phyloP scores from a whole-genome alignment of 257 asterid genomes.

The Ocimum tenuiflorum region DNA sequence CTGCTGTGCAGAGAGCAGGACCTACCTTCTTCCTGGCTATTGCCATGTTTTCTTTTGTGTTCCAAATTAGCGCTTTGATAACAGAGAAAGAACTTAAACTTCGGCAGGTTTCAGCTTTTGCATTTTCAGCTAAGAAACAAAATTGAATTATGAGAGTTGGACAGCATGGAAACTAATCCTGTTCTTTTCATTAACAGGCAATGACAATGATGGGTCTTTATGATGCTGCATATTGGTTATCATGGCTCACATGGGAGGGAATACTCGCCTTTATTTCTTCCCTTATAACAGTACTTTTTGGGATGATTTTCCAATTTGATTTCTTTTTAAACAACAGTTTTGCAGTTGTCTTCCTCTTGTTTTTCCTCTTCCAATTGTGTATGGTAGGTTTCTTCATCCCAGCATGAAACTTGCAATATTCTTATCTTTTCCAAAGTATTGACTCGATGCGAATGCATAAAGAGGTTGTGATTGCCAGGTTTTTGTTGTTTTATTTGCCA shows the following conservation, averaged over 20 bases:
- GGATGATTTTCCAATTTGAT: slow-evolving; percentile 92
- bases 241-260: slow-evolving; percentile 96
- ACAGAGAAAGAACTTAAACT: slow-evolving; percentile 89
- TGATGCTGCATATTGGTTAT: slow-evolving; percentile 90
- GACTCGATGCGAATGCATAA: background rate
- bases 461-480: slow-evolving; percentile 11
- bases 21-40: slow-evolving; percentile 86
- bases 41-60: slow-evolving; percentile 91
- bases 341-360: slow-evolving; percentile 61
- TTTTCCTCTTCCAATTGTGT: slow-evolving; percentile 75
- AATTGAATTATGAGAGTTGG: slow-evolving; percentile 5
- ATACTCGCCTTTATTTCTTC: slow-evolving; percentile 53
- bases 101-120: slow-evolving; percentile 60
- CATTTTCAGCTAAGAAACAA: slow-evolving; percentile 11
- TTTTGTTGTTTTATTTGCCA: slow-evolving; percentile 30
- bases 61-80: slow-evolving; percentile 69
- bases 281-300: slow-evolving; percentile 67
- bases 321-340: slow-evolving; percentile 75
- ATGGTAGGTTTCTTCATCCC: slow-evolving; percentile 52
- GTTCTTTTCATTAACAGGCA: slow-evolving; percentile 43
- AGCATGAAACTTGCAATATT: background rate
- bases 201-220: slow-evolving; percentile 96
- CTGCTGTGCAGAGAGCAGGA: slow-evolving; percentile 62
- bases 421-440: background rate
- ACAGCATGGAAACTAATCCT: slow-evolving; percentile 8